phyloP scores from a whole-genome alignment of 768 basidiomycete genomes.

The Mycena epipterygia region DNA sequence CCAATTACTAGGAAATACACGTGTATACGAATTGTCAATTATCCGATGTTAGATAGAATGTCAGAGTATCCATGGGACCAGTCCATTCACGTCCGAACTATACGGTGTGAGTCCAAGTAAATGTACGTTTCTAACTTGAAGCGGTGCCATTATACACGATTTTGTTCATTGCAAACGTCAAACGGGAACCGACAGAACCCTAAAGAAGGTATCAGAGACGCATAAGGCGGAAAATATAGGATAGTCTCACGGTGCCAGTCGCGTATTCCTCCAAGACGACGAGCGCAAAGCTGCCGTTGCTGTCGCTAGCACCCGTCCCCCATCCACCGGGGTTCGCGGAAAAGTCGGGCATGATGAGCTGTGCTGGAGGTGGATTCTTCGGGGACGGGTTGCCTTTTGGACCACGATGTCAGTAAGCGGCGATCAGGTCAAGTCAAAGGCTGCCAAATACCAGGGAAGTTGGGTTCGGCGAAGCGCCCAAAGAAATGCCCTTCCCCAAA shows the following conservation, averaged over 20 bases:
- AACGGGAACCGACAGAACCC: slow-evolving; percentile 43
- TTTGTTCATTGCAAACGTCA: slow-evolving; percentile 25
- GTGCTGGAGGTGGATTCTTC: slow-evolving; percentile 51
- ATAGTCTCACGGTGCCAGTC: slow-evolving; percentile 46
- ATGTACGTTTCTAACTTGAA: neutral
- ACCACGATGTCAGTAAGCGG: neutral
- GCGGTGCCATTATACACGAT: slow-evolving; percentile 32
- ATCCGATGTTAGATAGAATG: neutral
- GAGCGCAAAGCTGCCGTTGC: slow-evolving; percentile 50
- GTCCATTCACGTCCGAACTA: neutral
- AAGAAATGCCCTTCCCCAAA: slow-evolving; percentile 58
- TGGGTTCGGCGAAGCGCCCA: slow-evolving; percentile 57
- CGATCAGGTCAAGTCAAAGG: neutral
- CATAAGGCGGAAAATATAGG: neutral
- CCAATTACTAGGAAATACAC: too few species aligned
- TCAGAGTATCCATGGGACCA: neutral
- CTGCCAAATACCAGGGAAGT: slow-evolving; percentile 55
- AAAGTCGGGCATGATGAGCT: slow-evolving; percentile 63
- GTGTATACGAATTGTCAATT: neutral
- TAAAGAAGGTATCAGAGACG: slow-evolving; percentile 15
- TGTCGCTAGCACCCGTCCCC: slow-evolving; percentile 47
- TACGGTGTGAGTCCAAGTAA: neutral
- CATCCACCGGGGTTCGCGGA: slow-evolving; percentile 55
- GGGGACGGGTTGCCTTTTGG: slow-evolving; percentile 56
- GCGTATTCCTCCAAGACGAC: slow-evolving; percentile 60